These are phyloP conservation scores for Claviceps digitariae DNA, from an alignment of 2,329 filamentous ascomycete genomes.

Conservation along the genomic window DNA sequence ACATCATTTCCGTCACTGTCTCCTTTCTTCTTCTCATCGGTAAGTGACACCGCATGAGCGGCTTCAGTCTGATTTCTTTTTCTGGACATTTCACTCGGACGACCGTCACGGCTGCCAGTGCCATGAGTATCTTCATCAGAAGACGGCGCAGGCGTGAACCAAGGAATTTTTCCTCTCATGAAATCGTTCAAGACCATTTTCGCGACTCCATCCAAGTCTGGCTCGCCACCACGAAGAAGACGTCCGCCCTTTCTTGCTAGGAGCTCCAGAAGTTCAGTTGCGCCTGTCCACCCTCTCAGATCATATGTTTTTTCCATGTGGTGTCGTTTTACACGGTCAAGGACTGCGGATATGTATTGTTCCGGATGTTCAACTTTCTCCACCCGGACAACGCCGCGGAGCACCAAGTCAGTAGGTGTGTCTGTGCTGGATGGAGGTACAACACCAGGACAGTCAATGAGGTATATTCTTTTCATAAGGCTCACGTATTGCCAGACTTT, in stretches of 20 bases:
- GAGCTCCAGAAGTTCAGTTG: slow-evolving; percentile 73
- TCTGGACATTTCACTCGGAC: slow-evolving; percentile 74
- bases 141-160: slow-evolving; percentile 75
- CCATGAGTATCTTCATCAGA: slow-evolving; percentile 34
- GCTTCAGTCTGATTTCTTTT: slow-evolving; percentile 56
- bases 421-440: slow-evolving; percentile 81
- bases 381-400: slow-evolving; percentile 82
- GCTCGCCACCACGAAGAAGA: slow-evolving; percentile 81
- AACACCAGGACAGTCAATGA: slow-evolving; percentile 95
- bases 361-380: slow-evolving; percentile 95
- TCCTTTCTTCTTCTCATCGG: slow-evolving; percentile 11
- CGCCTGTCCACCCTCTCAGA: slow-evolving; percentile 61
- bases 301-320: slow-evolving; percentile 93
- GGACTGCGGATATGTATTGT: slow-evolving; percentile 80
- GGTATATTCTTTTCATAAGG: slow-evolving; percentile 75
- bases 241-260: slow-evolving; percentile 79
- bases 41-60: slow-evolving; percentile 19
- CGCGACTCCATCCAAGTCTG: slow-evolving; percentile 85
- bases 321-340: slow-evolving; percentile 66
- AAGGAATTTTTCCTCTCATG: slow-evolving; percentile 85
- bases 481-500: slow-evolving; percentile 98
- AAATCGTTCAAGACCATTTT: slow-evolving; percentile 98
- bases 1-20: background rate
- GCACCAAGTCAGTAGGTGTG: slow-evolving; percentile 72
- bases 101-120: slow-evolving; percentile 60